These are phyloP conservation scores for Penicillium verhagenii DNA, from an alignment of 495 filamentous ascomycete genomes.

Conservation along the genomic window DNA sequence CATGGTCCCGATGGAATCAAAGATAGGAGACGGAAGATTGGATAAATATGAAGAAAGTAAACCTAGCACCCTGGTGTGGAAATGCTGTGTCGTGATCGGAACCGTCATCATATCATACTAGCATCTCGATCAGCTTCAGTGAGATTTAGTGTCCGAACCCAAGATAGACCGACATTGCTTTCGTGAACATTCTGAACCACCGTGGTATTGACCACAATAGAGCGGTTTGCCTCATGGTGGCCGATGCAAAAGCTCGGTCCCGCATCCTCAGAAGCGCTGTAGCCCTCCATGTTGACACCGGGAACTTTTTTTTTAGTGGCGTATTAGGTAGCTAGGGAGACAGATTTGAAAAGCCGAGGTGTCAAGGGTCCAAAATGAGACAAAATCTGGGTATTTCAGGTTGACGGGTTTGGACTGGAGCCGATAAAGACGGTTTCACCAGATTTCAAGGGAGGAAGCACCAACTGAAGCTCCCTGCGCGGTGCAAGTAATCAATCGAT, in stretches of 20 bases:
- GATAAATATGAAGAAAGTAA: constrained; percentile 60
- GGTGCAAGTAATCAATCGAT: constrained; percentile 12
- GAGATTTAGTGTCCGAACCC: neutral
- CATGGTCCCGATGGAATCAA: constrained; percentile 35
- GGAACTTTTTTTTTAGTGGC: constrained; percentile 5
- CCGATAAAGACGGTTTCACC: neutral
- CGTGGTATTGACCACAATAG: constrained; percentile 57
- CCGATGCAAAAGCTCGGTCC: constrained; percentile 73
- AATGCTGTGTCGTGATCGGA: constrained; percentile 80
- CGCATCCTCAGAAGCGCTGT: constrained; percentile 51
- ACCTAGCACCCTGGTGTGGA: constrained; percentile 71
- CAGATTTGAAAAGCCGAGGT: neutral
- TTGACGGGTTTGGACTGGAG: no score
- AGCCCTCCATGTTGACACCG: constrained; percentile 40
- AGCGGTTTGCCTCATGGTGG: constrained; percentile 73
- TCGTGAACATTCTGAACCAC: constrained; percentile 68
- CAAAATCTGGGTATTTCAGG: neutral
- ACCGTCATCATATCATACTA: constrained; percentile 94
- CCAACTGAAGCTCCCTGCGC: constrained; percentile 9
- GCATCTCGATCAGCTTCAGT: constrained; percentile 10
- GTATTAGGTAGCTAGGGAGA: constrained; percentile 9
- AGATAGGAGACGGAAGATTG: constrained; percentile 27
- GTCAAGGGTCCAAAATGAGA: neutral
- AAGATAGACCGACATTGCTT: constrained; percentile 39
- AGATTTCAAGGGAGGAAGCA: constrained; percentile 1